Evolutionary conservation across 2,329 filamentous ascomycete genomes (phyloP).

Genomic region (Westerdykella sp.): DNA sequence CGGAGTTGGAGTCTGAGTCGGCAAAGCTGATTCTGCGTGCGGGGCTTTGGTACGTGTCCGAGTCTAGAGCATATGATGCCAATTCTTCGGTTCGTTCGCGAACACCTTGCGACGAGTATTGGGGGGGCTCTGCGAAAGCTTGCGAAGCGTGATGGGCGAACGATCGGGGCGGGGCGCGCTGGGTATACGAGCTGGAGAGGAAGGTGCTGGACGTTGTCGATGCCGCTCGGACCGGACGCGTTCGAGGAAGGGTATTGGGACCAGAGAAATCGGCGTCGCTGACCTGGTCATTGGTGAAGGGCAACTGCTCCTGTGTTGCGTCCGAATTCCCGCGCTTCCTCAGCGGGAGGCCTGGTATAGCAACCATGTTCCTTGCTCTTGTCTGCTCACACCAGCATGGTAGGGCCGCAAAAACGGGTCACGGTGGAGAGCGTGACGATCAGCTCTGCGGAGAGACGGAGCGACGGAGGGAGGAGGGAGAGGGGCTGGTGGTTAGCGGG

Average conservation of each 20-base stretch:
- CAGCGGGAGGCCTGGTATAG: conserved; percentile 20
- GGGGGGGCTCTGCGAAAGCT: conserved; percentile 59
- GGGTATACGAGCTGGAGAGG: conserved; percentile 27
- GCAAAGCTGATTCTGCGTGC: conserved; percentile 20
- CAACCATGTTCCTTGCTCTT: not conserved
- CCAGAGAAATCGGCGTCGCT: conserved; percentile 26
- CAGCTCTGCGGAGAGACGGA: not conserved
- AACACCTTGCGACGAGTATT: conserved; percentile 68
- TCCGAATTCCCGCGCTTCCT: conserved; percentile 13
- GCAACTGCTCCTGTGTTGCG: conserved; percentile 17
- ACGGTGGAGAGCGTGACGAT: not conserved
- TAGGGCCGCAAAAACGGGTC: not conserved
- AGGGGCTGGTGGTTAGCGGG: not conserved
- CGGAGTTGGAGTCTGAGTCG: conserved; percentile 18
- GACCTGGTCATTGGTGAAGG: conserved; percentile 28
- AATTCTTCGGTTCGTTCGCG: conserved; percentile 83
- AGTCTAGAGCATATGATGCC: conserved; percentile 66
- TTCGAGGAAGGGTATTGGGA: conserved; percentile 19
- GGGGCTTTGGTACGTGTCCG: conserved; percentile 28
- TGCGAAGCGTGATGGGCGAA: conserved; percentile 63
- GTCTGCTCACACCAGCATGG: not conserved
- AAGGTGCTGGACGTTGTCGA: conserved; percentile 9
- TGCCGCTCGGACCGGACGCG: conserved; percentile 22
- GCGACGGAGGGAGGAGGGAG: not conserved
- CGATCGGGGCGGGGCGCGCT: conserved; percentile 59